Percentiles rank a stretch among this genome's conserved stretches.
These are phyloP conservation scores for Lunasporangiospora selenospora DNA, from an alignment of 192 early-diverging fungal genomes.

Conservation along the genomic window DNA sequence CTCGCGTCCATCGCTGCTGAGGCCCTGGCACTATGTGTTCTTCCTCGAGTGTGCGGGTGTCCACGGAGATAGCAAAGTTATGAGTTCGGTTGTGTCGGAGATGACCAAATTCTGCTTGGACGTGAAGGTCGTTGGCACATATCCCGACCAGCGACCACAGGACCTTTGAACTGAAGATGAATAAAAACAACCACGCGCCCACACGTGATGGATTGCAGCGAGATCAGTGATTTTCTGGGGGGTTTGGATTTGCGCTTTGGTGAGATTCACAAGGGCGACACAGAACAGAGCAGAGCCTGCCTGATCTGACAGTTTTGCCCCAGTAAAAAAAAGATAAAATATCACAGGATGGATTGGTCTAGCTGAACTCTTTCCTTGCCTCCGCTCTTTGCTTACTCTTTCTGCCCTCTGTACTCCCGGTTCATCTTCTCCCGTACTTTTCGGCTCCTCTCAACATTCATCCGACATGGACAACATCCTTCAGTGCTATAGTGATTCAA, in stretches of 20 bases:
- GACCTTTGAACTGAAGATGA: conserved; percentile 17
- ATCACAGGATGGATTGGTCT: background rate
- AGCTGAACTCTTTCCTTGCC: background rate
- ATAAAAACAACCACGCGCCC: no score
- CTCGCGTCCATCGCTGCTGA: conserved; percentile 79
- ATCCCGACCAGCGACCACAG: conserved; percentile 66
- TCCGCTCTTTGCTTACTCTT: conserved; percentile 2
- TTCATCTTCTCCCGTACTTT: no score
- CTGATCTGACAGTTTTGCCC: no score
- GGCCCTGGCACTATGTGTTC: conserved; percentile 94
- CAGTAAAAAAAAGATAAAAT: no score
- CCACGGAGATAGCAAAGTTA: conserved; percentile 72
- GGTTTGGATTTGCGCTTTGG: no score
- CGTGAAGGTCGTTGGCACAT: conserved; percentile 82
- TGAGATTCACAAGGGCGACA: no score
- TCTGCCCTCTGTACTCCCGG: background rate
- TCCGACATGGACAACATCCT: conserved; percentile 34
- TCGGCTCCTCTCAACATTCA: no score
- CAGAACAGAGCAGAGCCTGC: no score
- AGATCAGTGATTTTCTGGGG: no score
- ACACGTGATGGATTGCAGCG: no score
- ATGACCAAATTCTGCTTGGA: conserved; percentile 76
- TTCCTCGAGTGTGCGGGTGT: conserved; percentile 88
- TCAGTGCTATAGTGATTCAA: conserved; percentile 24
- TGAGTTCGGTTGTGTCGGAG: conserved; percentile 71